Percentiles rank a stretch among this genome's conserved stretches.
These are phyloP conservation scores for Chiua sp. DNA, from an alignment of 1,284 basidiomycete genomes.

Conservation along the genomic window DNA sequence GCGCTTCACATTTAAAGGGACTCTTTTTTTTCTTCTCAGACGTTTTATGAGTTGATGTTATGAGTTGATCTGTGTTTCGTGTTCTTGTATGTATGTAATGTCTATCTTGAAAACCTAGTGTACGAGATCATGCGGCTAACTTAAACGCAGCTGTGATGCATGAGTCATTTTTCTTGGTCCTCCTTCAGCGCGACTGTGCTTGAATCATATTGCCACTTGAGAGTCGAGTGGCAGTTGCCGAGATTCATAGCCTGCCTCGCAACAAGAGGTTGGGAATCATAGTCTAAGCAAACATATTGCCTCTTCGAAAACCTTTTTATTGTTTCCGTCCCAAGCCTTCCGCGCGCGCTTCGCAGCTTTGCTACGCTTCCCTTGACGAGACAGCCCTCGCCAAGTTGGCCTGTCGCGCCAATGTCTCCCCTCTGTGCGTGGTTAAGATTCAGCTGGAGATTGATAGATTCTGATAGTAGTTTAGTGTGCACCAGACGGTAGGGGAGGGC, in stretches of 20 bases:
- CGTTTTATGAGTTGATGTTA: too few species aligned
- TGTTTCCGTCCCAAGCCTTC: constrained; percentile 67
- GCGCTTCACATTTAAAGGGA: constrained; percentile 28
- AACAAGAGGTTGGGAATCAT: not conserved
- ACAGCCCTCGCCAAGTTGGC: constrained; percentile 72
- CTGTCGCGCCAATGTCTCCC: constrained; percentile 72
- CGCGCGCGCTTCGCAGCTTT: constrained; percentile 72
- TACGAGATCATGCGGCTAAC: too few species aligned
- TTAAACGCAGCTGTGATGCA: too few species aligned
- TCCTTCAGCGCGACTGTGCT: constrained; percentile 37
- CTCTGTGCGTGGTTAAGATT: constrained; percentile 66
- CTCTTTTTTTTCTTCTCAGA: not conserved
- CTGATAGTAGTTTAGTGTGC: constrained; percentile 77
- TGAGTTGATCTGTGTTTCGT: constrained; percentile 5
- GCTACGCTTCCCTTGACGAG: constrained; percentile 65
- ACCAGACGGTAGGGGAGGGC: constrained; percentile 74
- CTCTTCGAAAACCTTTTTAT: constrained; percentile 65
- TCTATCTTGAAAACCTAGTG: constrained; percentile 1
- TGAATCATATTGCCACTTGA: constrained; percentile 69
- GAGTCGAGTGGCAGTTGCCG: constrained; percentile 78
- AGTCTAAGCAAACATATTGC: constrained; percentile 45
- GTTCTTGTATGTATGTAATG: constrained; percentile 2
- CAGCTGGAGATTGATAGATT: constrained; percentile 65
- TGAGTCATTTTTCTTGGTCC: constrained; percentile 68
- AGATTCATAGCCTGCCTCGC: constrained; percentile 68